Evolutionary conservation across 139 green algal species (phyloP).

Genomic region (Chlamydomonas incerta): DNA sequence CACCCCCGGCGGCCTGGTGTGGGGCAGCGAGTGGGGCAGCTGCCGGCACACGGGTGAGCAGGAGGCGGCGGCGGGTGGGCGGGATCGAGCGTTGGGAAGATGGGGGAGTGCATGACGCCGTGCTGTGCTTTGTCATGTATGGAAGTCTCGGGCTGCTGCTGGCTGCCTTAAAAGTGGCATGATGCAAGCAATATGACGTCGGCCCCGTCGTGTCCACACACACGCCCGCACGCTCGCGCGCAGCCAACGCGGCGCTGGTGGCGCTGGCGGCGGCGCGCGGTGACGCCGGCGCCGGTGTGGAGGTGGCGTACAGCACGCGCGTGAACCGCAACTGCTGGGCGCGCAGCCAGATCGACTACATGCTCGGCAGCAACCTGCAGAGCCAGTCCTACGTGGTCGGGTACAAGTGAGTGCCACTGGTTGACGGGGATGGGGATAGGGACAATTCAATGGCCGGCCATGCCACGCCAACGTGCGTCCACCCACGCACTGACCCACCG

Average conservation of each 20-base stretch:
- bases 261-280: background rate
- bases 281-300: background rate
- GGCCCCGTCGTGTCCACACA: no score
- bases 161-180: no score
- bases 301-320: background rate
- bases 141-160: no score
- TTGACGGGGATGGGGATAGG: no score
- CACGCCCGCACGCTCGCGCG: no score
- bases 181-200: no score
- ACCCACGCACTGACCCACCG: no score
- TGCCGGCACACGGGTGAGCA: slow-evolving; percentile 27
- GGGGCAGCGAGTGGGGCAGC: slow-evolving; percentile 53
- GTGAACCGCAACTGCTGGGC: background rate
- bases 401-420: background rate
- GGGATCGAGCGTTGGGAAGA: no score
- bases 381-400: slow-evolving; percentile 30
- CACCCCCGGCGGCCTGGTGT: slow-evolving; percentile 58
- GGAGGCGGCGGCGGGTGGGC: no score
- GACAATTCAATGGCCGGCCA: no score
- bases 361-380: slow-evolving; percentile 5
- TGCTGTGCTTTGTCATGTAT: no score
- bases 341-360: slow-evolving; percentile 4
- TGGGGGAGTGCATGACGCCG: no score
- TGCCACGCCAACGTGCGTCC: background rate
- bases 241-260: slow-evolving; percentile 31